phyloP scores from a whole-genome alignment of 768 basidiomycete species.

The Tylopilus plumbeoviolaceoides region DNA sequence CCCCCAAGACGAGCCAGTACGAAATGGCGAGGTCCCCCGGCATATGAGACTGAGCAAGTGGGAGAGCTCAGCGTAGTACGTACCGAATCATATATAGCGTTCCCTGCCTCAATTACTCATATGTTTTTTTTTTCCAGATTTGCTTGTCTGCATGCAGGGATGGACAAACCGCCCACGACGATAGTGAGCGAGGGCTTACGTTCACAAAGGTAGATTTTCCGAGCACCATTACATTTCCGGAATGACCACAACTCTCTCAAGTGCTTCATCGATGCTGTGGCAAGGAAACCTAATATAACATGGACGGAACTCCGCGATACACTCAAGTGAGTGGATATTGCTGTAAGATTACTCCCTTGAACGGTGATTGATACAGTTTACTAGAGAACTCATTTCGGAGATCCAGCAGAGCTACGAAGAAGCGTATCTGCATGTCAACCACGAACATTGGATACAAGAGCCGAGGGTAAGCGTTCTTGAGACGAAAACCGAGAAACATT shows the following conservation, averaged over 20 bases:
- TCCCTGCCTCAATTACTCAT: neutral
- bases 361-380: neutral
- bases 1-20: constrained; percentile 8
- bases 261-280: constrained; percentile 20
- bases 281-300: constrained; percentile 7
- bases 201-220: constrained; percentile 22
- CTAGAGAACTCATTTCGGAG: constrained; percentile 13
- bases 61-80: constrained; percentile 21
- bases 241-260: neutral
- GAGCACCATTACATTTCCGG: neutral
- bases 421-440: neutral
- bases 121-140: constrained; percentile 8
- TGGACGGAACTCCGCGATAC: constrained; percentile 19
- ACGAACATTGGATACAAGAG: constrained; percentile 9
- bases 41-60: constrained; percentile 1
- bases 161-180: constrained; percentile 22
- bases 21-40: constrained; percentile 2
- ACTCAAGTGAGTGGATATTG: constrained; percentile 11
- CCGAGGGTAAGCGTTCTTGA: constrained; percentile 19
- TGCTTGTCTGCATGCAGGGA: constrained; percentile 28
- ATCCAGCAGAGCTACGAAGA: constrained; percentile 13
- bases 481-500: neutral
- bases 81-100: neutral
- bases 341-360: too few species aligned
- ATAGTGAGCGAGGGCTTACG: constrained; percentile 13